These are phyloP conservation scores for Hebeloma cylindrosporum DNA, from an alignment of 768 basidiomycete genomes.

Conservation along the genomic window DNA sequence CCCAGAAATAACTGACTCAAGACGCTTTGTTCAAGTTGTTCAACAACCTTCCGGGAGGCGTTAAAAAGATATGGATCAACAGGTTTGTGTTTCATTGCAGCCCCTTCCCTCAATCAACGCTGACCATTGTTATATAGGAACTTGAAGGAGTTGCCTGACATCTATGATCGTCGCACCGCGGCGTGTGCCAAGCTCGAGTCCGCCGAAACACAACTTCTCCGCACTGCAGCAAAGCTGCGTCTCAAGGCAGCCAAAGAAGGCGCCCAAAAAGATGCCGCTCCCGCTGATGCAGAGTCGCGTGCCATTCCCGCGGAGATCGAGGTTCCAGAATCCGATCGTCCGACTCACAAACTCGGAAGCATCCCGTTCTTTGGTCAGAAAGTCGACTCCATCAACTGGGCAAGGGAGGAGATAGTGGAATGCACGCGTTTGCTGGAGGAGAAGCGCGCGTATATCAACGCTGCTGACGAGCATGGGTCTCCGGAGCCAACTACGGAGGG, in stretches of 20 bases:
- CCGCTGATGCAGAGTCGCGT: slow-evolving; percentile 15
- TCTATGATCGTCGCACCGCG: slow-evolving; percentile 72
- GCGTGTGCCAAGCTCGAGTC: slow-evolving; percentile 82
- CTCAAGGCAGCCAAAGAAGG: slow-evolving; percentile 52
- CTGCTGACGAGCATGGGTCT: slow-evolving; percentile 26
- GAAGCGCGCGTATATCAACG: slow-evolving; percentile 39
- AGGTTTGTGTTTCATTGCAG: slow-evolving; percentile 42
- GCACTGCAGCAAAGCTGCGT: slow-evolving; percentile 72
- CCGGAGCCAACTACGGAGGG: slow-evolving; percentile 10
- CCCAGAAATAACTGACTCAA: slow-evolving; percentile 72
- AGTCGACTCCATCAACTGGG: slow-evolving; percentile 94
- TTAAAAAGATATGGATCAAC: slow-evolving; percentile 91
- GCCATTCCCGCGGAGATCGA: slow-evolving; percentile 14
- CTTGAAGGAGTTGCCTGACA: slow-evolving; percentile 81
- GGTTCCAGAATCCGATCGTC: slow-evolving; percentile 73
- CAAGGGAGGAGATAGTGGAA: slow-evolving; percentile 65
- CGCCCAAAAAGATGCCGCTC: slow-evolving; percentile 28
- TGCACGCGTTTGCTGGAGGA: slow-evolving; percentile 54
- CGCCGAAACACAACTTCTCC: slow-evolving; percentile 78
- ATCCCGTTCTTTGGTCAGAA: slow-evolving; percentile 72
- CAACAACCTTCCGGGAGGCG: slow-evolving; percentile 85
- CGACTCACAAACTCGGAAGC: slow-evolving; percentile 72
- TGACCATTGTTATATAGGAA: slow-evolving; percentile 45
- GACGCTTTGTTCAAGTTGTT: slow-evolving; percentile 67
- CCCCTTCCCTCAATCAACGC: neutral